Base-by-base conservation (phyloP, 768 basidiomycete genomes). In the Hemileccinum rubropunctum region DNA sequence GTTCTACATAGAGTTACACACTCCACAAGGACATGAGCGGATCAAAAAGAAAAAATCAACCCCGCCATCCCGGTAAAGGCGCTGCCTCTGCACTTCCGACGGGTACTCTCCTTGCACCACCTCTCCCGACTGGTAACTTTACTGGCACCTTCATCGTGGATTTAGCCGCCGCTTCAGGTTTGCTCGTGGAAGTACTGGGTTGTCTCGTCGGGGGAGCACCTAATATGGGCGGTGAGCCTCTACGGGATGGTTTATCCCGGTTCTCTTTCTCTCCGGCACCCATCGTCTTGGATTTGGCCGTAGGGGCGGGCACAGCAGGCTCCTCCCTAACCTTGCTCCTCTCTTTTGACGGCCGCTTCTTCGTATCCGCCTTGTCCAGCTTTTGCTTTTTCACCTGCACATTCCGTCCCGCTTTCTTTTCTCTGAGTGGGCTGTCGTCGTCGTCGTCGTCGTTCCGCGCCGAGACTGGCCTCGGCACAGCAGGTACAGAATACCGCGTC, bases 41-140 rank as follows among this genome's bases (percentile, higher is more conserved):
- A n/a, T n/a, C n/a, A n/a, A n/a, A n/a, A n/a, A n/a, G n/a, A n/a
- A n/a, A n/a, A n/a, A n/a, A 23, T 68, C 59, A 82, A 14, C 74
- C 75, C 60, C 75, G 76, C 76, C 82, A 76, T 1, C 73, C 72
- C 30, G 75, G 78, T 11, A 67, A 65, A 6, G 74, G 66, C 5
- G 81, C 81, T 5, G 84, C 85, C 48, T 86, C 83, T 2, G 76
- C 75, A 54, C 84, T 86, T 53, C 81, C 79, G n/a, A 86, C 69
- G 5, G 76, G 82, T 21, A 89, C 85, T 49, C 86, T 73, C 57
- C 86, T 72, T 5, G 86, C 78, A 6, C 84, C 86, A 26, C 73
- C 74, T 51, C 66, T 72, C 58, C 65, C 57, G 8, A 55, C 52
- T 20, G 71, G 68, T n/a, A 69, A 34, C 43, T 75, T 78, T 11